Conservation (phyloP, 129 eudicot species). For the Centella asiatica region DNA sequence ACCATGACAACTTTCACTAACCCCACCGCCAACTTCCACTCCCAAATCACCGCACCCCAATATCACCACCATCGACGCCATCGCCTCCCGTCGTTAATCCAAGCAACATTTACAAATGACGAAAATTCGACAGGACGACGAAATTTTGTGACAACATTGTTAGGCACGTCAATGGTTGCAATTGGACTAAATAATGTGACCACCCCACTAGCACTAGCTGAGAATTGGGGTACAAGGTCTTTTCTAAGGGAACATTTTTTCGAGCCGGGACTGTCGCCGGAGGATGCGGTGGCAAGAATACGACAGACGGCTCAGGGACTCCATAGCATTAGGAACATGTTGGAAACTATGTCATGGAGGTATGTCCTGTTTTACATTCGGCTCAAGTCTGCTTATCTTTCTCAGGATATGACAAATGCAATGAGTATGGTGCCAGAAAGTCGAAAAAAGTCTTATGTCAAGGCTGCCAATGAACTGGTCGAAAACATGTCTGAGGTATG, state of each 20-base stretch:
- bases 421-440: conserved; percentile 46
- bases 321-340: conserved; percentile 67
- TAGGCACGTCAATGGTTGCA: conserved; percentile 46
- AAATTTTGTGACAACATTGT: conserved; percentile 30
- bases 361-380: conserved; percentile 75
- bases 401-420: conserved; percentile 64
- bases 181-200: conserved; percentile 26
- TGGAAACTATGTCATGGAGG: conserved; percentile 88
- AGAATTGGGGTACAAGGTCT: conserved; percentile 77
- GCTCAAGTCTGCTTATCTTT: conserved; percentile 56
- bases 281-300: conserved; percentile 69
- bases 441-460: conserved; percentile 37
- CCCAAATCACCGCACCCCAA: conserved; percentile 33
- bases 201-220: conserved; percentile 46
- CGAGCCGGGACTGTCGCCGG: conserved; percentile 77
- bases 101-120: conserved; percentile 32
- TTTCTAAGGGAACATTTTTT: conserved; percentile 60
- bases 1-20: conserved; percentile 46
- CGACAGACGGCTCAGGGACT: conserved; percentile 73
- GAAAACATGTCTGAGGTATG: conserved; percentile 74
- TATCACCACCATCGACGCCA: conserved; percentile 16
- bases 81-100: conserved; percentile 10
- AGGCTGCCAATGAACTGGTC: conserved; percentile 71
- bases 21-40: conserved; percentile 36
- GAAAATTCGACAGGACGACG: conserved; percentile 32